These are phyloP conservation scores for Nicotiana benthamiana DNA, from an alignment of 257 asterid genomes.

Conservation along the genomic window DNA sequence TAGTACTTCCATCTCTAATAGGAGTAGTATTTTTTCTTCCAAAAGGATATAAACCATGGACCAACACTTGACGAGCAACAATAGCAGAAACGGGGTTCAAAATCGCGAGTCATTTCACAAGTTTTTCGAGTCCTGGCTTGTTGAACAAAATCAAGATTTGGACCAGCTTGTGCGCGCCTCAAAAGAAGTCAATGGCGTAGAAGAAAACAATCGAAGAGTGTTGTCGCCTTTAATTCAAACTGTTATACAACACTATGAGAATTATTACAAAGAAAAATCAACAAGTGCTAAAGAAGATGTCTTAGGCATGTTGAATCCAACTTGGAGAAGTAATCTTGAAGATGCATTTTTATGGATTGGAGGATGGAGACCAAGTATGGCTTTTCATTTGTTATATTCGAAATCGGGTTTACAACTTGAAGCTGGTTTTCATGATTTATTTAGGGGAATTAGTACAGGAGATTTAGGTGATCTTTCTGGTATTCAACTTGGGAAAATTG, in stretches of 20 bases:
- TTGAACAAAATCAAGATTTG: slow-evolving; percentile 37
- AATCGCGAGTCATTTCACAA: slow-evolving; percentile 20
- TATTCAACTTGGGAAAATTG: slow-evolving; percentile 28
- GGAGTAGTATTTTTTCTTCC: too few species aligned
- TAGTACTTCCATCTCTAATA: not conserved
- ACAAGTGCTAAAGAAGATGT: slow-evolving; percentile 25
- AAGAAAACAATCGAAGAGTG: not conserved
- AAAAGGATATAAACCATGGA: not conserved
- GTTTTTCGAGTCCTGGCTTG: slow-evolving; percentile 45
- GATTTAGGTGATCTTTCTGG: slow-evolving; percentile 38
- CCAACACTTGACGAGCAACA: not conserved
- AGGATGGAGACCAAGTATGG: slow-evolving; percentile 77
- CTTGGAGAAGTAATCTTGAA: slow-evolving; percentile 61
- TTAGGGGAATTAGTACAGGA: slow-evolving; percentile 25
- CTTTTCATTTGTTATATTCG: slow-evolving; percentile 58
- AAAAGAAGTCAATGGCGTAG: not conserved
- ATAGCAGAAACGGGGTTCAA: not conserved
- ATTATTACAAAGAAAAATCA: slow-evolving; percentile 41
- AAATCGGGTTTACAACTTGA: slow-evolving; percentile 57
- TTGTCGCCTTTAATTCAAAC: slow-evolving; percentile 16
- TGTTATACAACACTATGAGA: slow-evolving; percentile 45
- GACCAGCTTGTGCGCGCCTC: slow-evolving; percentile 32
- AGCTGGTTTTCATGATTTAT: slow-evolving; percentile 30
- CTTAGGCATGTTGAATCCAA: slow-evolving; percentile 37
- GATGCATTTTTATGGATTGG: slow-evolving; percentile 69